Evolutionary conservation across 2,329 filamentous ascomycete species (phyloP).

Genomic region (Penicillium sp.): DNA sequence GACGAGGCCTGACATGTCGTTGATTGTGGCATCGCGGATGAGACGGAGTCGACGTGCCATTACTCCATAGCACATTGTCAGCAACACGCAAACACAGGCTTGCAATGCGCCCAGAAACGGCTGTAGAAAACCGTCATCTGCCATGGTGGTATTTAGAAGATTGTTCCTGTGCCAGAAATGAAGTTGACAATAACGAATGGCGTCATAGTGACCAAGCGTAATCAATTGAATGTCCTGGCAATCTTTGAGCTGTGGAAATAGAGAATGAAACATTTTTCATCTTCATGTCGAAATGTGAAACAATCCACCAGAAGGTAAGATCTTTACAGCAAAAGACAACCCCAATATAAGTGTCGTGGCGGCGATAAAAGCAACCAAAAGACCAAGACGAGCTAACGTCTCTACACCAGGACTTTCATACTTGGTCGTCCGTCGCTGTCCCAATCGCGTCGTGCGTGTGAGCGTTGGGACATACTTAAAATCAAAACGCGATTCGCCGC

Average conservation of each 20-base stretch:
- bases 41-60: conserved; percentile 48
- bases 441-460: conserved; percentile 24
- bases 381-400: conserved; percentile 22
- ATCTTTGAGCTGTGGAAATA: no score
- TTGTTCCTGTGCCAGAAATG: no score
- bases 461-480: conserved; percentile 55
- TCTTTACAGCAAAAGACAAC: conserved; percentile 11
- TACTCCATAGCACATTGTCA: conserved; percentile 51
- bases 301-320: conserved; percentile 9
- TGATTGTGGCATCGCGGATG: conserved; percentile 44
- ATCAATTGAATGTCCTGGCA: no score
- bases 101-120: conserved; percentile 51
- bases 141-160: conserved; percentile 8
- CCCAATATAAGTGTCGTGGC: conserved; percentile 10
- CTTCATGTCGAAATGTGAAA: conserved; percentile 5
- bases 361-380: conserved; percentile 19
- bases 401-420: conserved; percentile 25
- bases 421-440: conserved; percentile 20
- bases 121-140: conserved; percentile 15
- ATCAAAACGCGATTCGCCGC: conserved; percentile 58
- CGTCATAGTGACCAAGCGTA: no score
- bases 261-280: no score
- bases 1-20: conserved; percentile 49
- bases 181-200: no score
- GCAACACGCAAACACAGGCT: conserved; percentile 49